These are phyloP conservation scores for Irpex sp. DNA, from an alignment of 1,284 basidiomycete species.

Conservation along the genomic window DNA sequence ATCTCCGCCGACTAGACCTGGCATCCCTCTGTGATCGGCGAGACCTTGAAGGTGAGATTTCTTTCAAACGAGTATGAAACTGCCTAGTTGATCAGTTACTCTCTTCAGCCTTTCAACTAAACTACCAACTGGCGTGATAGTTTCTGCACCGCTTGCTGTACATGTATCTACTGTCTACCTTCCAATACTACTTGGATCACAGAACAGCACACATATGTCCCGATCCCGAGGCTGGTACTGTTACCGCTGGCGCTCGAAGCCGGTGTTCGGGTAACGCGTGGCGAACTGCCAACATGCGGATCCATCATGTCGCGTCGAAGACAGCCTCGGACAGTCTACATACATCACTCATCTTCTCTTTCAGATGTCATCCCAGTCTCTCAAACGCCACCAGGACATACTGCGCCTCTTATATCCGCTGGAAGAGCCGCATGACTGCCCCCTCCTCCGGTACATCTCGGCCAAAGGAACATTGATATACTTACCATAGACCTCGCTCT, in stretches of 20 bases:
- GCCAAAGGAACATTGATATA: conserved; percentile 9
- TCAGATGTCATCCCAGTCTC: neutral
- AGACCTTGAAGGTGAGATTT: conserved; percentile 63
- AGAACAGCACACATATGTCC: neutral
- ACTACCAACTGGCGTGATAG: conserved; percentile 6
- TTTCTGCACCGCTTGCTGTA: neutral
- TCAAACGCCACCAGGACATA: neutral
- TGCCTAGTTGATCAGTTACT: conserved; percentile 19
- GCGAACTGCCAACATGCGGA: neutral
- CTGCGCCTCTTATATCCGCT: neutral
- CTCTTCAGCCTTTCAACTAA: conserved; percentile 12
- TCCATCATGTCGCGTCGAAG: neutral
- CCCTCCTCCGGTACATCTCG: conserved; percentile 1
- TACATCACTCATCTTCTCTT: neutral
- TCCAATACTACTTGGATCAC: neutral
- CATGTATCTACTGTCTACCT: neutral
- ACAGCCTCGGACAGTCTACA: neutral
- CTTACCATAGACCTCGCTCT: neutral
- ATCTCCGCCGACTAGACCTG: conserved; percentile 72
- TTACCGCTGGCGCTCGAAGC: neutral
- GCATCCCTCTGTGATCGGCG: conserved; percentile 66
- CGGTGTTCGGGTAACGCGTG: neutral
- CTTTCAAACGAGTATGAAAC: neutral
- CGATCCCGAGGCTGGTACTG: neutral
- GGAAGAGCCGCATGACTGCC: neutral